These are phyloP conservation scores for Lactarius sanguifluus DNA, from an alignment of 768 basidiomycete species.

Conservation along the genomic window DNA sequence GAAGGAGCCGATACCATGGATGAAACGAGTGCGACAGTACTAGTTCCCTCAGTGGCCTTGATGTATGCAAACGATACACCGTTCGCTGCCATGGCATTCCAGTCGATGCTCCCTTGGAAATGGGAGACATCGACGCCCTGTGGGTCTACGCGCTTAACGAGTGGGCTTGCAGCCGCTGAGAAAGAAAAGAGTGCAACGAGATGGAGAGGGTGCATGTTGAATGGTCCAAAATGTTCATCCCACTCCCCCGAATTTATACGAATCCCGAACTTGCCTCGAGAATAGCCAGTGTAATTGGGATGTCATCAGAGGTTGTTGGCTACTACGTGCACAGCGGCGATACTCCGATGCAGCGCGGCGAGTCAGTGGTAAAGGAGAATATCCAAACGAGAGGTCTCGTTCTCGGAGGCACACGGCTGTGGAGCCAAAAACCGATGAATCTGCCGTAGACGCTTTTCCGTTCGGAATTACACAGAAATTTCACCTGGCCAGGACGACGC, in stretches of 20 bases:
- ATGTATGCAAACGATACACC: constrained; percentile 60
- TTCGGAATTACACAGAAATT: not conserved
- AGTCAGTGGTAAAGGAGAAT: not conserved
- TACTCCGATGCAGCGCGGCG: not conserved
- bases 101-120: constrained; percentile 51
- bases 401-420: not conserved
- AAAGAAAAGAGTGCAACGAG: not conserved
- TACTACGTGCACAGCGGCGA: not conserved
- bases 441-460: not conserved
- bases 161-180: constrained; percentile 2
- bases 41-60: constrained; percentile 67
- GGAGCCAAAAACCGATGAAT: not conserved
- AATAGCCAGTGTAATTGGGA: not conserved
- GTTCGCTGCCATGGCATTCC: constrained; percentile 50
- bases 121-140: constrained; percentile 57
- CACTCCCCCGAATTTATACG: not conserved
- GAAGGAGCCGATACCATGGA: constrained; percentile 29
- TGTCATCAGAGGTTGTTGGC: not conserved
- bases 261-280: not conserved
- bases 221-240: not conserved
- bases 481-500: not conserved
- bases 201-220: not conserved
- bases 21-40: constrained; percentile 34
- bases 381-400: not conserved
- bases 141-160: constrained; percentile 41